Percentiles rank a stretch among this genome's conserved stretches.
Evolutionary conservation across 331 rosid genomes (phyloP).

Genomic region (Pyrus hybrid): DNA sequence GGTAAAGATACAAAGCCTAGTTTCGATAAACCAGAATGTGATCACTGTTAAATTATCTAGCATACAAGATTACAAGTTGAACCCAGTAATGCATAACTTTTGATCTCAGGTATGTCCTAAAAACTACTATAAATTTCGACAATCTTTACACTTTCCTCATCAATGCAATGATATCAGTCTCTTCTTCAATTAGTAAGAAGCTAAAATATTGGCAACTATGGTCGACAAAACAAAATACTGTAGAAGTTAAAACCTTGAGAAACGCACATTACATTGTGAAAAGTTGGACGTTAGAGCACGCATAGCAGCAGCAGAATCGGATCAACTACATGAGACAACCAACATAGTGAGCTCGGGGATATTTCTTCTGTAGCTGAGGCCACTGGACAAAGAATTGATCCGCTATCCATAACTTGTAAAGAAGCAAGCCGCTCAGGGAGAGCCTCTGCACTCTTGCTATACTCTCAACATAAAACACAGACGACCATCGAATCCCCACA

Average conservation of each 20-base stretch:
- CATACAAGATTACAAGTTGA: not conserved
- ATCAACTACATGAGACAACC: constrained; percentile 82
- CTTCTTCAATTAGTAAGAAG: not conserved
- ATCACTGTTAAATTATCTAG: not conserved
- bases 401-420: constrained; percentile 66
- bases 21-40: not conserved
- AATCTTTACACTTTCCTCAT: not conserved
- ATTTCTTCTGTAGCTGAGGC: constrained; percentile 67
- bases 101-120: not conserved
- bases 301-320: not conserved
- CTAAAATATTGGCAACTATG: not conserved
- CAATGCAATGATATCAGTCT: not conserved
- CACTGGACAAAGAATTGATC: constrained; percentile 93
- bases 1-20: not conserved
- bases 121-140: not conserved
- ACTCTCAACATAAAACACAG: constrained; percentile 85
- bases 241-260: not conserved
- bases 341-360: constrained; percentile 76
- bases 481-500: constrained; percentile 75
- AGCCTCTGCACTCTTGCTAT: constrained; percentile 92
- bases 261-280: not conserved
- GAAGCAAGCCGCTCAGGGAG: constrained; percentile 82
- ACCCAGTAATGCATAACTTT: not conserved
- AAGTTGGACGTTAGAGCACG: not conserved
- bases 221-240: not conserved